Conservation (phyloP, 495 filamentous ascomycete genomes). For the Trichodelitschia bisporula region DNA sequence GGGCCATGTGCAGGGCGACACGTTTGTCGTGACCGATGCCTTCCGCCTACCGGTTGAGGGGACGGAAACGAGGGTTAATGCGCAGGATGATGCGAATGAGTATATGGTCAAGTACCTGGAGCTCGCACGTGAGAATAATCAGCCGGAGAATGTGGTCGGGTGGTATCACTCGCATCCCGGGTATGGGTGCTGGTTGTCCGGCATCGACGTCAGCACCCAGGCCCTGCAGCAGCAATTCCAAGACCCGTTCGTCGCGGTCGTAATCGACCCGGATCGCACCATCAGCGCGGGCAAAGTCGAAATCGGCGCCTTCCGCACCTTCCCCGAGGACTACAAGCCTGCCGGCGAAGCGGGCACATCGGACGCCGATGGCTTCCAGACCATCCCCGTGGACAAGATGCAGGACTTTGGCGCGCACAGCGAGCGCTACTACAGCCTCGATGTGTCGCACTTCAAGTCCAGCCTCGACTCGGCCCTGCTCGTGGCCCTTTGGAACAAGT, state of each 20-base stretch:
- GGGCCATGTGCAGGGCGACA: constrained; percentile 62
- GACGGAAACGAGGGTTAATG: constrained; percentile 93
- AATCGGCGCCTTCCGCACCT: constrained; percentile 91
- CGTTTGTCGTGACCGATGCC: constrained; percentile 83
- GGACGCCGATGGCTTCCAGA: constrained; percentile 30
- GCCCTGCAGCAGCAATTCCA: constrained; percentile 52
- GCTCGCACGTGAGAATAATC: constrained; percentile 41
- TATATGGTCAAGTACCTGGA: constrained; percentile 78
- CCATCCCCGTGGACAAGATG: constrained; percentile 73
- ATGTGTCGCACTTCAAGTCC: constrained; percentile 82
- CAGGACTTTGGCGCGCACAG: constrained; percentile 92
- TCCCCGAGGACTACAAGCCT: constrained; percentile 45
- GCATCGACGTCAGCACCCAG: constrained; percentile 86
- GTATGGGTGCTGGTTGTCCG: constrained; percentile 94
- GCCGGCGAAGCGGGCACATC: constrained; percentile 19
- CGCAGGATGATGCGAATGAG: constrained; percentile 82
- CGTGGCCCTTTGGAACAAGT: constrained; percentile 92
- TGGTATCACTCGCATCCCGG: constrained; percentile 98
- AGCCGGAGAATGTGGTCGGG: constrained; percentile 77
- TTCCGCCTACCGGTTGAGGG: constrained; percentile 91
- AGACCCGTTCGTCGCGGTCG: constrained; percentile 87
- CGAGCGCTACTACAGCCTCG: constrained; percentile 69
- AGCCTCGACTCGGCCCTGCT: constrained; percentile 67
- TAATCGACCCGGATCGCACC: constrained; percentile 92
- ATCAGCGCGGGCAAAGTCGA: constrained; percentile 90